These are phyloP conservation scores for Panaeolus papilionaceus DNA, from an alignment of 768 basidiomycete species.

Conservation along the genomic window DNA sequence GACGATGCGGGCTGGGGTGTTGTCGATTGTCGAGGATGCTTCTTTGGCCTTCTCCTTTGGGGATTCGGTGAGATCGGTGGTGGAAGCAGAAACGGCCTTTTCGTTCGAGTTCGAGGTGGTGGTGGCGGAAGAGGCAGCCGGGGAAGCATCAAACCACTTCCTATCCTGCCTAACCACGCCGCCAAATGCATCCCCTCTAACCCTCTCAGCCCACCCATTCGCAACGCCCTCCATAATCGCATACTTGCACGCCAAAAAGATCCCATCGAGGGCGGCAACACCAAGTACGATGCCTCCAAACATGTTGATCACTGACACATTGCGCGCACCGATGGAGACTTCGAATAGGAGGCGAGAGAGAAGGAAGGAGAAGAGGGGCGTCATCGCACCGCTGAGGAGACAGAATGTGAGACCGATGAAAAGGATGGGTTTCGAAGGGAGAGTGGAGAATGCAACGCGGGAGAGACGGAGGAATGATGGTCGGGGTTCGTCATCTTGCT, in stretches of 20 bases:
- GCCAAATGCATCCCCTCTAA: constrained; percentile 63
- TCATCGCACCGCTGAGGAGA: constrained; percentile 80
- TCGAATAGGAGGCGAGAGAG: constrained; percentile 83
- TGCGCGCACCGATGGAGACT: constrained; percentile 72
- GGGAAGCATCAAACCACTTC: constrained; percentile 73
- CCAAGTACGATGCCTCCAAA: constrained; percentile 78
- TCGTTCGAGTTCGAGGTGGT: too few relatives aligned
- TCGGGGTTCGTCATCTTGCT: constrained; percentile 20
- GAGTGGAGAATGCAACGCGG: constrained; percentile 64
- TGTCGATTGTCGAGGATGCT: neutral
- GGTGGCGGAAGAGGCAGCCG: neutral
- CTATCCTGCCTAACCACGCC: constrained; percentile 82
- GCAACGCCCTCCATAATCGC: constrained; percentile 79
- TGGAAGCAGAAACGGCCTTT: too few relatives aligned
- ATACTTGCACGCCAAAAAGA: constrained; percentile 78
- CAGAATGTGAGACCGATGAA: constrained; percentile 73
- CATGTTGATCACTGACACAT: constrained; percentile 64
- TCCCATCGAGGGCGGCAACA: constrained; percentile 77
- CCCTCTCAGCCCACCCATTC: constrained; percentile 72
- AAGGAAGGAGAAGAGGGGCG: constrained; percentile 91
- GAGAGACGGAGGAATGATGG: constrained; percentile 55
- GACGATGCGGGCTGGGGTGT: constrained; percentile 45
- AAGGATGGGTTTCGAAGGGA: constrained; percentile 78
- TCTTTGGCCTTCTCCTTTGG: neutral
- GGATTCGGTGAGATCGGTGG: neutral